Evolutionary conservation across 257 asterid genomes (phyloP), one percentile per base, ranked within the genome.

Genomic region (Cordia subcordata): DNA sequence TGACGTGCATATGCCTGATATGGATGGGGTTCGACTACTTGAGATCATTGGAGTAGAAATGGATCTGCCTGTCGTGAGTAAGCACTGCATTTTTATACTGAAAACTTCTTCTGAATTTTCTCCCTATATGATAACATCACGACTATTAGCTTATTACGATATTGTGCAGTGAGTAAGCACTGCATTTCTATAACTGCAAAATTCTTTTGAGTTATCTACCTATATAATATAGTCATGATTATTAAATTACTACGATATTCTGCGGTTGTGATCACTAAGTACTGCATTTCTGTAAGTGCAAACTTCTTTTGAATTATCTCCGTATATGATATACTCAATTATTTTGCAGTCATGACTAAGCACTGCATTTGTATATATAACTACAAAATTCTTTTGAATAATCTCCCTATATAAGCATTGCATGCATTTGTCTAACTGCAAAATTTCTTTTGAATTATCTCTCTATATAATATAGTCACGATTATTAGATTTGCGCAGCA

Each of bases 11-110:
- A 70, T 81, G 83, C 83, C 83, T 0, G 83, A 72, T 18, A 78
- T 84, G 81, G 77, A 84, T 56, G 93, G 93, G 21, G 61, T 84
- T 56, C 68, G 72, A 53, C 85, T 84, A 51, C 77, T 81, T 15
- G 84, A 77, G 65, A 71, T 55, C 13, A 52, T 84, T 13, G 78
- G 82, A 23, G 49, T 72, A 11, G 79, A 79, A 58, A 77, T 77
- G 81, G 81, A 81, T 51, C 57, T 81, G 42, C 93, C 88, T 0
- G 84, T 84, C 74, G 77, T 81, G 55, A 68, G 91, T 80, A 67
- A 76, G 78, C 5, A 49, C 47, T 5, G 12, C 44, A 39, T 39
- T 39, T 39, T 27, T 39, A n/a, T n/a, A n/a, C n/a, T n/a, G n/a
- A n/a, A n/a, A n/a, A n/a, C n/a, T 23, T 32, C 53, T 13, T 27